Percentiles rank a stretch among this genome's conserved stretches.
These are phyloP conservation scores for Termitomyces sp. DNA, from an alignment of 768 basidiomycete species.

Conservation along the genomic window DNA sequence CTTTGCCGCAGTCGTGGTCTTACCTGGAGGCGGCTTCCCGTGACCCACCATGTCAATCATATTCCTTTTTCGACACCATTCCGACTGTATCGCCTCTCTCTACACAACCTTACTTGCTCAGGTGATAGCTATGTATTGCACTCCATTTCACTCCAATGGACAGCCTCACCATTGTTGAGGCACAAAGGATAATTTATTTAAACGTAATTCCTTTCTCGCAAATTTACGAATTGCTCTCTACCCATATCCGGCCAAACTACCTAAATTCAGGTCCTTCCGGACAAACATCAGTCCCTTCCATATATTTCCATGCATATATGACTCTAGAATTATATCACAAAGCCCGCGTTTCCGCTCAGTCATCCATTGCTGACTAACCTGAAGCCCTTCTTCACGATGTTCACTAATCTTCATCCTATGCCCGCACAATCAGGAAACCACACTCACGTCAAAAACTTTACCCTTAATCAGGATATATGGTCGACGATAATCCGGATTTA, in stretches of 20 bases:
- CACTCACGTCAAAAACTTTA: conserved; percentile 2
- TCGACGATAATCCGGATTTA: conserved; percentile 3
- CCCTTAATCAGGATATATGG: conserved; percentile 2
- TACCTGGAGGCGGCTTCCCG: not conserved
- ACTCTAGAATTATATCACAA: conserved; percentile 1
- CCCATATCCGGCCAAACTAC: conserved; percentile 8
- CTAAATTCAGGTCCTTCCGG: conserved; percentile 7
- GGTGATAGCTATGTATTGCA: not conserved
- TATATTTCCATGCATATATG: not conserved
- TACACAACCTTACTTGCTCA: not conserved
- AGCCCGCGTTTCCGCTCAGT: conserved; percentile 1
- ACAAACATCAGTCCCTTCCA: conserved; percentile 2
- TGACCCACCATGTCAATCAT: not conserved
- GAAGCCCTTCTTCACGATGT: not conserved
- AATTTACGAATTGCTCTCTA: not conserved
- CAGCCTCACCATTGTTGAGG: not conserved
- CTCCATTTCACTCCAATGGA: not conserved
- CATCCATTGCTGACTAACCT: conserved; percentile 7
- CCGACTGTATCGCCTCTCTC: not conserved
- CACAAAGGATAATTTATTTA: not conserved
- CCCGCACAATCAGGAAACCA: not conserved
- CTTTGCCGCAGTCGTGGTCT: not conserved
- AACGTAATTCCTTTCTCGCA: not conserved
- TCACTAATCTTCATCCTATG: not conserved
- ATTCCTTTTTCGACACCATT: not conserved